Conservation (phyloP, 352 stramenopile genomes). For the Globisporangium takayamanum region DNA sequence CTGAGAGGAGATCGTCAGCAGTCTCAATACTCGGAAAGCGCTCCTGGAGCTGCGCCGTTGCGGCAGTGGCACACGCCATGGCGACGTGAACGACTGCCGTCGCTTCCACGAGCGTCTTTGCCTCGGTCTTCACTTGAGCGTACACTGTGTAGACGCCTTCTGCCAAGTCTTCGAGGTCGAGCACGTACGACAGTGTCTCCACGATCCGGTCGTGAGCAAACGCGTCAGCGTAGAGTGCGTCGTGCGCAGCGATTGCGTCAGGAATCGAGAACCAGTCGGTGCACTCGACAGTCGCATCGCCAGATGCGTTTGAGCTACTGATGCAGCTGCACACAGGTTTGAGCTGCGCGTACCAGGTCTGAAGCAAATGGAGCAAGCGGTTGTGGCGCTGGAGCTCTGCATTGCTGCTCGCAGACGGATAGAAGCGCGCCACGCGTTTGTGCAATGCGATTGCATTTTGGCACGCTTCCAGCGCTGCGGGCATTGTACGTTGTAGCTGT, state of each 20-base stretch:
- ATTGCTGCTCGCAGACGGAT: constrained; percentile 1
- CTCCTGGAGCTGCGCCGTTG: constrained; percentile 19
- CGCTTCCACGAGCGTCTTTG: constrained; percentile 31
- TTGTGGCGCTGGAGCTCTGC: not conserved
- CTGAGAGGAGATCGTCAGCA: constrained; percentile 15
- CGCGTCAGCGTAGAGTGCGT: constrained; percentile 14
- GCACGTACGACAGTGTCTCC: constrained; percentile 20
- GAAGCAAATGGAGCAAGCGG: not conserved
- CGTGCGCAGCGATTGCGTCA: constrained; percentile 1
- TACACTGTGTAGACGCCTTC: constrained; percentile 22
- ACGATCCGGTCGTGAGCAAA: constrained; percentile 22
- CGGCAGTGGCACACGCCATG: constrained; percentile 12
- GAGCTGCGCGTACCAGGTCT: constrained; percentile 3
- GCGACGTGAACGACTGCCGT: constrained; percentile 24
- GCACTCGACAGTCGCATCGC: no score
- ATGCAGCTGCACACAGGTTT: not conserved
- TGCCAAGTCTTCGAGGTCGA: constrained; percentile 21
- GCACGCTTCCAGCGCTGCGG: constrained; percentile 17
- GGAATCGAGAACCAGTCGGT: not conserved
- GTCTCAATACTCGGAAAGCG: constrained; percentile 16
- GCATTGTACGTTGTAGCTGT: constrained; percentile 13
- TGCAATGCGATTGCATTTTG: constrained; percentile 17
- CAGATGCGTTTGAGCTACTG: no score
- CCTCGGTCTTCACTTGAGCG: constrained; percentile 24
- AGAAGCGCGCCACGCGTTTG: constrained; percentile 16